Conservation (phyloP, 495 filamentous ascomycete genomes). For the Parathielavia appendiculata region DNA sequence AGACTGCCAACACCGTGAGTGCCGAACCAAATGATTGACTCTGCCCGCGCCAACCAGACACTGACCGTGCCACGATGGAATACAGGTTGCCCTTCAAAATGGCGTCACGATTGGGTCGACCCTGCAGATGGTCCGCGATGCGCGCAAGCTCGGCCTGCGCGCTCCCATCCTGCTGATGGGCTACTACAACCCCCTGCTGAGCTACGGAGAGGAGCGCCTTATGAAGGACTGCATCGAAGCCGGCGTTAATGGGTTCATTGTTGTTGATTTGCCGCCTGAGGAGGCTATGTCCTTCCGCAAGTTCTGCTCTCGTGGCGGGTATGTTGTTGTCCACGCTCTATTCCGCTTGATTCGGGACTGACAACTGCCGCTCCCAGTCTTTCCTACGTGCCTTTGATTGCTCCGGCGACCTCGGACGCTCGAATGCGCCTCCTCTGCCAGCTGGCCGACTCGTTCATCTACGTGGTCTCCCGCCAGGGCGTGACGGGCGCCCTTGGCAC, state of each 20-base stretch:
- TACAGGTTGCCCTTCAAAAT: conserved; percentile 65
- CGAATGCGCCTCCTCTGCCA: conserved; percentile 94
- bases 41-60: not conserved
- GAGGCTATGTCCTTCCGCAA: conserved; percentile 90
- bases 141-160: conserved; percentile 67
- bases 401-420: conserved; percentile 83
- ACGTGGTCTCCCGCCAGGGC: conserved; percentile 96
- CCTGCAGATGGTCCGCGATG: conserved; percentile 72
- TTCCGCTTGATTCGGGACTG: not conserved
- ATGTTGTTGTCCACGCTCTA: conserved; percentile 24
- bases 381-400: conserved; percentile 93
- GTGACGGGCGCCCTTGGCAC: conserved; percentile 86
- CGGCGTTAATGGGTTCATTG: conserved; percentile 94
- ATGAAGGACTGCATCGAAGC: conserved; percentile 78
- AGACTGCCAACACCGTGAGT: conserved; percentile 75
- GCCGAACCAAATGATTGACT: not conserved
- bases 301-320: conserved; percentile 71
- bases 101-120: conserved; percentile 75
- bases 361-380: conserved; percentile 42
- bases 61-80: not conserved
- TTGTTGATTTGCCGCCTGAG: conserved; percentile 94
- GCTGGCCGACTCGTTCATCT: conserved; percentile 98
- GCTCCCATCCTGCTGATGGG: conserved; percentile 92
- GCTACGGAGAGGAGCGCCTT: conserved; percentile 87
- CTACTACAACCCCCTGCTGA: conserved; percentile 94